Conservation (phyloP, 139 green algal genomes). For the Tetraselmis striata region DNA sequence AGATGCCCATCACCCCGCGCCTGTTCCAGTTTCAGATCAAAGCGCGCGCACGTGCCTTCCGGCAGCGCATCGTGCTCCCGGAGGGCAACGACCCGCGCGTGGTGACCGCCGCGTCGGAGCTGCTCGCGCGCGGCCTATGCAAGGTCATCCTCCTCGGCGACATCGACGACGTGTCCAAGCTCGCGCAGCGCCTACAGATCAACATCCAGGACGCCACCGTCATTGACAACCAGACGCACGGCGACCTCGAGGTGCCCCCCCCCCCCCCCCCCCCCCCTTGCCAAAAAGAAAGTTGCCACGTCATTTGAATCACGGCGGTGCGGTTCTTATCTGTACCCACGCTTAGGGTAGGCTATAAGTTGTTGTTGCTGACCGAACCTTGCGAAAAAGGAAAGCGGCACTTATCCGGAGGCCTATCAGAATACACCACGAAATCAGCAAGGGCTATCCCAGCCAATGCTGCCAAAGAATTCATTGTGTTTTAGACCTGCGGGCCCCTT, state of each 20-base stretch:
- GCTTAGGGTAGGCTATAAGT: no score
- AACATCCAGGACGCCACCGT: slow-evolving; percentile 25
- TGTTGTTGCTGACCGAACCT: no score
- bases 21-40: not conserved
- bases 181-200: slow-evolving; percentile 26
- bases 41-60: slow-evolving; percentile 11
- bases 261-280: slow-evolving; percentile 18
- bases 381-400: no score
- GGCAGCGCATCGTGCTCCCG: slow-evolving; percentile 77
- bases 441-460: no score
- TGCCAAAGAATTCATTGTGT: no score
- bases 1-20: not conserved
- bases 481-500: no score
- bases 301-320: no score
- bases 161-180: slow-evolving; percentile 25
- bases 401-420: no score
- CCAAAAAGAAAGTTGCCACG: slow-evolving; percentile 20
- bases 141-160: slow-evolving; percentile 73
- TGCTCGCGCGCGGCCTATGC: slow-evolving; percentile 49
- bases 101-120: slow-evolving; percentile 58
- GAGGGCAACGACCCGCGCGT: slow-evolving; percentile 63
- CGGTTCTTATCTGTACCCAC: no score
- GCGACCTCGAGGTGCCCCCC: slow-evolving; percentile 41
- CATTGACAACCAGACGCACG: slow-evolving; percentile 43
- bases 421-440: no score